Base-by-base conservation (phyloP, 106 monocot genomes). In the Allium fistulosum region DNA sequence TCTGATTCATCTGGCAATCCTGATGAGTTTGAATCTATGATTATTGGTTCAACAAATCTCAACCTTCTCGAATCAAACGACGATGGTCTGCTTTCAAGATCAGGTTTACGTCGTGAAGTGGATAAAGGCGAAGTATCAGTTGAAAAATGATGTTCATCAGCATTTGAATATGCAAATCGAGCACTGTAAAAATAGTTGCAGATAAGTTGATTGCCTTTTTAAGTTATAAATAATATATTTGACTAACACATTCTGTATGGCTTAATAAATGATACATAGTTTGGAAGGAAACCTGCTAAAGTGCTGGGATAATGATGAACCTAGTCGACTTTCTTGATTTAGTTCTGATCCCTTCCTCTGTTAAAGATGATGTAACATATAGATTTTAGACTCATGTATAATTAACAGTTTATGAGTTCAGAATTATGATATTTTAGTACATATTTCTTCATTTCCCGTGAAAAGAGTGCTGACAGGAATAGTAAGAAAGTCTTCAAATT, bases 301-400 rank as follows among this genome's bases (percentile, higher is more conserved):
- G 12, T 48, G 74, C 7, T 48, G 70, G 15, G 85, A 76, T 13
- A 63, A 66, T 26, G 70, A 66, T 71, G 48, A 26, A 46, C 68
- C 59, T 79, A 65, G 37, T 62, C 80, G 83, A 53, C 83, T 9
- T 68, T 74, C 80, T 60, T 62, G 65, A 72, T 64, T 80, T 71
- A 72, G 56, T 45, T 69, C 71, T 73, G 84, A 84, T 59, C 72
- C 76, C 61, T 92, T 88, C 61, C 70, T 89, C 96, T 92, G 82
- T 57, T 52, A 15, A 61, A 22, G 26, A 3, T 37, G 26, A 10
- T 17, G 11, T 62, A 28, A 28, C n/a, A 59, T 12, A n/a, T 51
- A 9, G 17, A 8, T 9, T 49, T 64, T 13, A 64, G 64, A 64
- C n/a, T 63, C 45, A 27, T 11, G 14, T 2, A 8, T 46, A 6